Evolutionary conservation across 352 stramenopile genomes (phyloP), one percentile per base, ranked within the genome.

Genomic region (Globisporangium cylindrosporum): DNA sequence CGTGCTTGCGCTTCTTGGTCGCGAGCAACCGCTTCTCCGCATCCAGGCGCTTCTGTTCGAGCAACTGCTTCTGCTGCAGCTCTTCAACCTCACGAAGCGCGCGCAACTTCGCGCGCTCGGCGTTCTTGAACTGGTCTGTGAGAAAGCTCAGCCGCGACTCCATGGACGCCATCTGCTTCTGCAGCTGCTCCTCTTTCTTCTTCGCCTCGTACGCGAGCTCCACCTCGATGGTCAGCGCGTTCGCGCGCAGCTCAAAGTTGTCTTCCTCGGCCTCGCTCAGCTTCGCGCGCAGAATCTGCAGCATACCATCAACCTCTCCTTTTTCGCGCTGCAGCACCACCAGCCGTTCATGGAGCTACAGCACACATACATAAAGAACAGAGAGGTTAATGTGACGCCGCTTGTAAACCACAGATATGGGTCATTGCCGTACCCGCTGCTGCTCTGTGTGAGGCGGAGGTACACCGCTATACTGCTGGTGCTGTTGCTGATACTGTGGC

Each of bases 41-140:
- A 14, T 92, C 84, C 18, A 88, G 59, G 14, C 82, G 80, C 70
- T 94, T 92, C 57, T 74, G 69, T 54, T 92, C 84, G 6, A 91
- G 67, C 18, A 78, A 53, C 29, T 82, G 75, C 61, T 79, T 82
- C 71, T 90, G 74, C 64, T 88, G 73, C 56, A 90, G 63, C 46
- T 90, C 80, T 8, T 92, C 80, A 5, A 83, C 68, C 60, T 91
- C 74, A 3, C 79, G 78, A 6, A 88, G 34, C 5, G 75, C 76
- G 15, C 73, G 70, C 41, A 88, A 55, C 61, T 89, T 90, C 66
- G 59, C 67, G 14, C 86, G 82, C 46, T 92, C 82, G 15, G 82
- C 73, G 57, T 88, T 89, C 59, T 87, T 77, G 25, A 89, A 65
- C 51, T 89, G 76, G 38, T 84, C 72, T 1, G 62, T 63, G 27